A percentile compares a stretch with the other conserved stretches of the same genome.
Conservation (phyloP, 208 protist genomes). For the Vickermania ingenoplastis region DNA sequence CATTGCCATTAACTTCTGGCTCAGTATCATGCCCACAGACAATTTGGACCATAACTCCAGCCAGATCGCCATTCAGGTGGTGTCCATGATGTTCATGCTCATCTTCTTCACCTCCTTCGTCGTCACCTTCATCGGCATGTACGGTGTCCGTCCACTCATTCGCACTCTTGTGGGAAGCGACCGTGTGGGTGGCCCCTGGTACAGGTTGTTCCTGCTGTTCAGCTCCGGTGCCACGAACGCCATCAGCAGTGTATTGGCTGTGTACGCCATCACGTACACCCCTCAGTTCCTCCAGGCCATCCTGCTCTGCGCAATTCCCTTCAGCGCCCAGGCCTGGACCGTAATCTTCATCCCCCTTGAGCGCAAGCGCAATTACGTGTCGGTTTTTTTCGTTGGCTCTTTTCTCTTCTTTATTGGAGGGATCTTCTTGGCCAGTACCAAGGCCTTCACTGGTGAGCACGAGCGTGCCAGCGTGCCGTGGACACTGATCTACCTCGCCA, state of each 20-base stretch:
- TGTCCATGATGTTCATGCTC: conserved; percentile 40
- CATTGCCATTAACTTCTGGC: conserved; percentile 74
- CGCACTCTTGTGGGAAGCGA: conserved; percentile 40
- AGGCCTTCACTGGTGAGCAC: conserved; percentile 25
- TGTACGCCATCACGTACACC: conserved; percentile 63
- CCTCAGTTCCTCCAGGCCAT: conserved; percentile 75
- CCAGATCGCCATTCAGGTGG: conserved; percentile 66
- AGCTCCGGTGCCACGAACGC: conserved; percentile 57
- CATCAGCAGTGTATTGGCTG: conserved; percentile 32
- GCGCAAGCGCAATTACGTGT: conserved; percentile 62
- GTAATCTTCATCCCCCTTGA: conserved; percentile 62
- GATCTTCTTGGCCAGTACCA: conserved; percentile 42
- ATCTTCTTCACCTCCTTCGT: conserved; percentile 29
- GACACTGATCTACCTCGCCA: conserved; percentile 63
- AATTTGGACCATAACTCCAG: conserved; percentile 23
- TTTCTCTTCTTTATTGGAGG: conserved; percentile 60
- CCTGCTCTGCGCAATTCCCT: conserved; percentile 59
- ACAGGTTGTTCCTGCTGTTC: conserved; percentile 66
- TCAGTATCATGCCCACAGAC: conserved; percentile 32
- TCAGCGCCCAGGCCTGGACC: conserved; percentile 71
- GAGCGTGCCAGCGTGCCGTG: conserved; percentile 25
- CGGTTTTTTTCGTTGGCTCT: conserved; percentile 49
- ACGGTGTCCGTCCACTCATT: conserved; percentile 30
- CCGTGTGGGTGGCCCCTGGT: conserved; percentile 32
- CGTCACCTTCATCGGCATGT: conserved; percentile 25